Conservation (phyloP, 768 basidiomycete species). For the Macrolepiota albuminosa region DNA sequence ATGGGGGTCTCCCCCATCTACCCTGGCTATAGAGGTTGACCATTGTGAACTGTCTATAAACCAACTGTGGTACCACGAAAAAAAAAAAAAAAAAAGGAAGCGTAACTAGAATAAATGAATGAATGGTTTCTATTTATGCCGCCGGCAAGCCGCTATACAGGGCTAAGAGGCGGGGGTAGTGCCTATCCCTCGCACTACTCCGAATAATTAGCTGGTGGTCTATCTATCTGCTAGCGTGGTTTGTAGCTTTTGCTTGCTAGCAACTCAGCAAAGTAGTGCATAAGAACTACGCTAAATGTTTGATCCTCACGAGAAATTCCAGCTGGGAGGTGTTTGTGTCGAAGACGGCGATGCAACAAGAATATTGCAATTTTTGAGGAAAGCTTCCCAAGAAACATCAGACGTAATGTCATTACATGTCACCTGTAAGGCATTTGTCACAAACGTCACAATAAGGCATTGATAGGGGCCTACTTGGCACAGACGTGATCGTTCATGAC, state of each 20-base stretch:
- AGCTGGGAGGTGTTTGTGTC: not conserved
- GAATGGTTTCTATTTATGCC: too few species aligned
- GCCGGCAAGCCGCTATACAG: too few species aligned
- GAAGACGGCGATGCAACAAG: slow-evolving; percentile 25
- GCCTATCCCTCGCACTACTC: too few species aligned
- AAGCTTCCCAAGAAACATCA: slow-evolving; percentile 37
- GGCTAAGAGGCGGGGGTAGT: too few species aligned
- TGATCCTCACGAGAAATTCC: not conserved
- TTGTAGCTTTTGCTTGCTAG: not conserved
- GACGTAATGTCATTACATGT: slow-evolving; percentile 32
- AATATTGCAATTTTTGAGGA: slow-evolving; percentile 29
- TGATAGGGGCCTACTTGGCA: slow-evolving; percentile 46
- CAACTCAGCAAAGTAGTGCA: not conserved
- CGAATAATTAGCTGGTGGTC: too few species aligned
- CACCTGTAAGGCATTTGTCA: slow-evolving; percentile 32
- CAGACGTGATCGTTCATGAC: slow-evolving; percentile 40
- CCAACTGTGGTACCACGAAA: too few species aligned
- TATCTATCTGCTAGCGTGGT: too few species aligned
- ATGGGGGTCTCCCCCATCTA: too few species aligned
- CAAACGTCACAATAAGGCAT: not conserved
- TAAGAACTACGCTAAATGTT: not conserved
- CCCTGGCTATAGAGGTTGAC: too few species aligned
- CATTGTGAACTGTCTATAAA: too few species aligned
- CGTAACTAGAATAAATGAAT: slow-evolving; percentile 24
- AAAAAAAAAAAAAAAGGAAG: slow-evolving; percentile 22